Evolutionary conservation across 805 yeast genomes (phyloP).

Genomic region (Myxozyma neglecta): DNA sequence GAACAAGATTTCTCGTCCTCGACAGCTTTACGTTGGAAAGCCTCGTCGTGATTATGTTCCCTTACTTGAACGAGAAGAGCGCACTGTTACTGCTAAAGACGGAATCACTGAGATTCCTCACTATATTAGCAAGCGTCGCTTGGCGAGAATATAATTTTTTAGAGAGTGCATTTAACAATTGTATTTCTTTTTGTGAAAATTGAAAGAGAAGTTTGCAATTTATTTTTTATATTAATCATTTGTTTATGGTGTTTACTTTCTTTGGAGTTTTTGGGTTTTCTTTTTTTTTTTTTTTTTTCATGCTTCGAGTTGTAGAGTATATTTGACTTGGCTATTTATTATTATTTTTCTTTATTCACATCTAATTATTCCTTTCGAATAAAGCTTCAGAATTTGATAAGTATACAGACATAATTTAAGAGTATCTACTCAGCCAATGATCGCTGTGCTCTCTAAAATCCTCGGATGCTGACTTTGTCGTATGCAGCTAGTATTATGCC

Average conservation of each 20-base stretch:
- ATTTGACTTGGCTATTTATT: too few relatives aligned
- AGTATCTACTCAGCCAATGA: too few relatives aligned
- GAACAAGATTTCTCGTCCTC: slow-evolving; percentile 29
- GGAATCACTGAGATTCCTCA: slow-evolving; percentile 28
- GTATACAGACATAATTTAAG: too few relatives aligned
- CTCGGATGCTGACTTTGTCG: too few relatives aligned
- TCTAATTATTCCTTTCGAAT: too few relatives aligned
- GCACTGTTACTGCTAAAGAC: slow-evolving; percentile 8
- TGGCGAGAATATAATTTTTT: slow-evolving; percentile 9
- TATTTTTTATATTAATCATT: too few relatives aligned
- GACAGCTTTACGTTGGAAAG: slow-evolving; percentile 29
- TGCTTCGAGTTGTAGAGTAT: neutral
- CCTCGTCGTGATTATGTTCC: slow-evolving; percentile 27
- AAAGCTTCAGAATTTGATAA: too few relatives aligned
- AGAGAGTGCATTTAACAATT: neutral
- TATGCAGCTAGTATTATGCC: too few relatives aligned
- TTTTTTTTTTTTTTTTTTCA: neutral
- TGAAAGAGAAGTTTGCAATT: neutral
- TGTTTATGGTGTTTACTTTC: neutral
- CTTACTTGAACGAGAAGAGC: slow-evolving; percentile 22
- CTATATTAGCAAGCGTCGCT: slow-evolving; percentile 27
- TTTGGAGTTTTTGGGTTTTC: neutral
- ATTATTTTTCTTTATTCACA: too few relatives aligned
- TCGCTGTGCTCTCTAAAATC: too few relatives aligned
- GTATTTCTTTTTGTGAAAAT: neutral